Conservation (phyloP, 257 asterid species). For the Mentha longifolia region DNA sequence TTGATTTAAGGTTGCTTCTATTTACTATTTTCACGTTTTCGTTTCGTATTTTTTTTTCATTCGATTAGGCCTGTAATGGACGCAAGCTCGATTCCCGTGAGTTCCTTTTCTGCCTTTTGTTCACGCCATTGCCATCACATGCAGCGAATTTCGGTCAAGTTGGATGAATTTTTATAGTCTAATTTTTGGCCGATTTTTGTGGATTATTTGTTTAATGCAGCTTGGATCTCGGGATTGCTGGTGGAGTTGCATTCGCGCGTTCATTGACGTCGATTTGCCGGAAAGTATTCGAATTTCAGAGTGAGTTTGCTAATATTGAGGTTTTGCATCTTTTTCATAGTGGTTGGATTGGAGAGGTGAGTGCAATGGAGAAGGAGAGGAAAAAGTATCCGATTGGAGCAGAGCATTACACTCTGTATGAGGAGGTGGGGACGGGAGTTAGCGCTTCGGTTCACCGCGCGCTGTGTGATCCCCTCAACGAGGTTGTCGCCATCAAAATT, state of each 20-base stretch:
- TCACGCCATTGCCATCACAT: slow-evolving; percentile 38
- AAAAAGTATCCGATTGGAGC: slow-evolving; percentile 95
- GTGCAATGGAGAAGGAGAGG: slow-evolving; percentile 65
- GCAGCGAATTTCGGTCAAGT: slow-evolving; percentile 36
- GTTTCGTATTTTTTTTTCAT: neutral
- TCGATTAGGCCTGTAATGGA: slow-evolving; percentile 34
- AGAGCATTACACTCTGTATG: slow-evolving; percentile 71
- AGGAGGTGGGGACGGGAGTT: slow-evolving; percentile 92
- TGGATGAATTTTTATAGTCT: neutral
- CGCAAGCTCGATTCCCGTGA: slow-evolving; percentile 48
- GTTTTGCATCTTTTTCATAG: slow-evolving; percentile 10
- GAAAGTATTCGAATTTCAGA: neutral
- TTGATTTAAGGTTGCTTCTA: slow-evolving; percentile 37
- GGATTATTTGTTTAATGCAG: slow-evolving; percentile 37
- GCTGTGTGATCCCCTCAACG: slow-evolving; percentile 62
- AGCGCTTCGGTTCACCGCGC: slow-evolving; percentile 96
- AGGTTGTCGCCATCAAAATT: slow-evolving; percentile 83
- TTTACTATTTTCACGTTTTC: slow-evolving; percentile 38
- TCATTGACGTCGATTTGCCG: slow-evolving; percentile 40
- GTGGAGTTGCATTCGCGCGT: slow-evolving; percentile 45
- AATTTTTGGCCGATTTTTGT: slow-evolving; percentile 17
- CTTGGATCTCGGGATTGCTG: slow-evolving; percentile 42
- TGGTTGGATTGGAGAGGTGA: neutral
- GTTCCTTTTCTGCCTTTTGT: slow-evolving; percentile 36
- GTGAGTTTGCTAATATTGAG: slow-evolving; percentile 8